phyloP scores from a whole-genome alignment of 495 filamentous ascomycete species.

The Neurospora sp. region DNA sequence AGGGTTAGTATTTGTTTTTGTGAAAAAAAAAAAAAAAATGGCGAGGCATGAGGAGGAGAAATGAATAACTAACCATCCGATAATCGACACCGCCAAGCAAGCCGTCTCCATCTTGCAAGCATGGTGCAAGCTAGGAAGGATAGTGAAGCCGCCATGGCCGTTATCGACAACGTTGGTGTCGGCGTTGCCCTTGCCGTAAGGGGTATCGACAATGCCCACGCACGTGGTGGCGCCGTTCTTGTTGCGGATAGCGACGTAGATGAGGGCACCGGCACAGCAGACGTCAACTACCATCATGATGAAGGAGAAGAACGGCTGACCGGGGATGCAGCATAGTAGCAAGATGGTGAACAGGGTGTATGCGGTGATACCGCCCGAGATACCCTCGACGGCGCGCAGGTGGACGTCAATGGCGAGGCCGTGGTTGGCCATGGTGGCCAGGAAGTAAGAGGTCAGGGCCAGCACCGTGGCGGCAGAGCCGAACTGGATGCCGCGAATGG shows the following conservation, averaged over 20 bases:
- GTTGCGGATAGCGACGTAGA: constrained; percentile 52
- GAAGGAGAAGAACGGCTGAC: constrained; percentile 53
- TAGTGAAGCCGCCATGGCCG: constrained; percentile 25
- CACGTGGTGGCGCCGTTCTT: constrained; percentile 54
- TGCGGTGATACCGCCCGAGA: constrained; percentile 60
- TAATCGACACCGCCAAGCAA: constrained; percentile 65
- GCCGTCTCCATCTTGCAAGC: constrained; percentile 66
- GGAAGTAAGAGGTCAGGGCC: constrained; percentile 72
- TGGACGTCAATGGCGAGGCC: constrained; percentile 49
- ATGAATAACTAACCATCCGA: constrained; percentile 56
- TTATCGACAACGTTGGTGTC: constrained; percentile 26
- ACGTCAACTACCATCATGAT: constrained; percentile 59
- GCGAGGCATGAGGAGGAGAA: background rate
- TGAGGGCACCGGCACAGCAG: constrained; percentile 45
- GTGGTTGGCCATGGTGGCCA: constrained; percentile 50
- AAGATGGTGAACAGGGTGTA: constrained; percentile 63
- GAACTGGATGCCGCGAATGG: constrained; percentile 62
- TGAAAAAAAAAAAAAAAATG: too few species aligned
- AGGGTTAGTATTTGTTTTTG: too few species aligned
- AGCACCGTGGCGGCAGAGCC: constrained; percentile 61
- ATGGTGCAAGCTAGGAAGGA: constrained; percentile 39
- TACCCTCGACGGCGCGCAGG: constrained; percentile 70
- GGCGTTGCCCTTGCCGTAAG: constrained; percentile 52
- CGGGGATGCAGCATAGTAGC: constrained; percentile 70
- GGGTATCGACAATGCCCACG: constrained; percentile 51